Base-by-base conservation (phyloP, 75 land plant species). In the Selaginella tamariscina region DNA sequence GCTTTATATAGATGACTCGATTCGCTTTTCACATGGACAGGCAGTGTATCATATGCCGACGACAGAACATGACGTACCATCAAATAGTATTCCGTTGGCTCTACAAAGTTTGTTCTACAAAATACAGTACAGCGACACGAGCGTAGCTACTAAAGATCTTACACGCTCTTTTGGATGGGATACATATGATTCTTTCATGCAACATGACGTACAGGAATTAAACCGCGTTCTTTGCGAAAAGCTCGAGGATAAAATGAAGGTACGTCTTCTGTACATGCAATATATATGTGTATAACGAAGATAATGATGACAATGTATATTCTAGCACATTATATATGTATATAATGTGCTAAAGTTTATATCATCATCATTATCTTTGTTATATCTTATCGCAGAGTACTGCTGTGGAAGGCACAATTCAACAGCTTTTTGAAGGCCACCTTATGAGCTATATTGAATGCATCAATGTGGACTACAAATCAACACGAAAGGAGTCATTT, bases 171-270 rank as follows among this genome's bases (percentile, higher is more conserved):
- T 59, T 59, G 62, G 62, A 8, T 59, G 62, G 62, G 62, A 59
- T 59, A 27, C 62, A 9, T 59, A 59, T 21, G 62, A 59, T 26
- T 59, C 62, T 5, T 59, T 59, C n/a, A 23, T 59, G 62, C 62
- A 59, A 23, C 62, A 59, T 26, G 62, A 59, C 21, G 62, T 59
- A n/a, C 62, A 59, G 23, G 62, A 59, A 27, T 26, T 59, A 9
- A 59, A 59, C 62, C 62, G 62, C n/a, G 62, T 59, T 59, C 21
- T 59, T 2, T 59, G 62, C 26, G 62, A 59, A n/a, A 59, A 59
- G 62, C 26, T 59, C n/a, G 62, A 59, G 62, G 62, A 59, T 59
- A 59, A 59, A n/a, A 59, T 59, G 62, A 59, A 59, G 62, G 62
- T 26, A 49, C 11, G 54, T 11, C 20, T 20, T 49, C 54, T 49